These are phyloP conservation scores for Paspalum vaginatum DNA, from an alignment of 176 grass and related monocot genomes.

Conservation along the genomic window DNA sequence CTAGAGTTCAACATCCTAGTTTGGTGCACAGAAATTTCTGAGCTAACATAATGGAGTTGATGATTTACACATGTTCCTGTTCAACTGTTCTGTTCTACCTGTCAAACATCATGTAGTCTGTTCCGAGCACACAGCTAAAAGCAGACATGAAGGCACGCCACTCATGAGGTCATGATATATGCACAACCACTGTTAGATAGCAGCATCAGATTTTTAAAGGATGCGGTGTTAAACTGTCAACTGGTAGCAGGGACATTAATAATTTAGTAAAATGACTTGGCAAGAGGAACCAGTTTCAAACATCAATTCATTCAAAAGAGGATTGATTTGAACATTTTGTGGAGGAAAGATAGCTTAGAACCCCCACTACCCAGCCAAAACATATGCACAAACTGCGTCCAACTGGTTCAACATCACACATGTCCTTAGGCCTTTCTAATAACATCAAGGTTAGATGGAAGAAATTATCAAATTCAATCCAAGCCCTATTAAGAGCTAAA, in stretches of 20 bases:
- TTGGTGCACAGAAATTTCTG: slow-evolving; percentile 24
- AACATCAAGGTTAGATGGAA: neutral
- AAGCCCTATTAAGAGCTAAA: neutral
- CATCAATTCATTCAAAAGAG: no score
- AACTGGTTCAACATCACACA: no score
- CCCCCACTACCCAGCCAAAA: no score
- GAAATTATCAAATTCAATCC: neutral
- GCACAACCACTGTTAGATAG: neutral
- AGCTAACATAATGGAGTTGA: neutral
- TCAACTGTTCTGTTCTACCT: neutral
- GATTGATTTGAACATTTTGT: no score
- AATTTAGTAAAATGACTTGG: neutral
- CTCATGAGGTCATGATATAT: neutral
- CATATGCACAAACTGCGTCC: no score
- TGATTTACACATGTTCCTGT: neutral
- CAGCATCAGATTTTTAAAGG: neutral
- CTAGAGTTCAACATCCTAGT: slow-evolving; percentile 20
- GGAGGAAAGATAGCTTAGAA: no score
- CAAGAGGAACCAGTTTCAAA: neutral
- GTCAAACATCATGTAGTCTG: neutral
- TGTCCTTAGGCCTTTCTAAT: neutral
- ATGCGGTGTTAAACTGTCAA: neutral
- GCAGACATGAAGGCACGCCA: neutral
- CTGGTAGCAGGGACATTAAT: neutral
- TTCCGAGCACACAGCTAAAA: slow-evolving; percentile 4